Evolutionary conservation across 2,329 filamentous ascomycete species (phyloP), one percentile per base, ranked within the genome.

Genomic region (Westerdykella ornata): DNA sequence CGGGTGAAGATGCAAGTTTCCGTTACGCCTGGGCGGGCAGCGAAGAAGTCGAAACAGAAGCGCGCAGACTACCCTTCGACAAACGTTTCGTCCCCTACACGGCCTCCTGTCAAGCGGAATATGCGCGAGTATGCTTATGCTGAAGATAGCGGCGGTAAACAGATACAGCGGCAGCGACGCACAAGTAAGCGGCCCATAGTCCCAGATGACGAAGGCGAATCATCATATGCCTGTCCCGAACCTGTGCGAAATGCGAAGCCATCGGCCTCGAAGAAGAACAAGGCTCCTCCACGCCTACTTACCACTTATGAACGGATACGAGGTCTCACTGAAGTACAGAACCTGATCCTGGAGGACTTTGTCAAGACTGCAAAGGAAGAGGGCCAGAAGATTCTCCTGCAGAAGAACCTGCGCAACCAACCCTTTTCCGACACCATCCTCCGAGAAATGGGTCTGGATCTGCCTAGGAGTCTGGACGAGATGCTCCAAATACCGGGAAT

Each of bases 391-490:
- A 70, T 89, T 17, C 76, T 82, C 52, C 77, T 79, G 47, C 70
- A 71, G 17, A 77, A 77, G 38, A 69, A 71, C 4, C 64, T 84
- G 22, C 74, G 77, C 7, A 69, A 72, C 16, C 73, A 76, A 3
- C 72, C 74, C 1, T 92, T 92, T 58, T 81, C 79, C 0, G 82
- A 88, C 45, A 73, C 72, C 16, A 73, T 86, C 12, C 74, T 88
- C 38, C 78, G 81, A 28, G 76, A 83, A 51, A 89, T 92, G 83
- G 82, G 78, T 11, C 78, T 88, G 37, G 66, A 72, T 26, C 84
- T 84, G 72, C 85, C 84, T 1, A 72, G 69, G 6, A 78, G 72
- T 7, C 54, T 78, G 8, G 73, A 77, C 13, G 69, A 79, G 43
- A 84, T 92, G 79, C 68, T 66, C 22, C 63, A 65, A 7, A 84